phyloP scores from a whole-genome alignment of 345 rosid species.

The Sonneratia caseolaris region DNA sequence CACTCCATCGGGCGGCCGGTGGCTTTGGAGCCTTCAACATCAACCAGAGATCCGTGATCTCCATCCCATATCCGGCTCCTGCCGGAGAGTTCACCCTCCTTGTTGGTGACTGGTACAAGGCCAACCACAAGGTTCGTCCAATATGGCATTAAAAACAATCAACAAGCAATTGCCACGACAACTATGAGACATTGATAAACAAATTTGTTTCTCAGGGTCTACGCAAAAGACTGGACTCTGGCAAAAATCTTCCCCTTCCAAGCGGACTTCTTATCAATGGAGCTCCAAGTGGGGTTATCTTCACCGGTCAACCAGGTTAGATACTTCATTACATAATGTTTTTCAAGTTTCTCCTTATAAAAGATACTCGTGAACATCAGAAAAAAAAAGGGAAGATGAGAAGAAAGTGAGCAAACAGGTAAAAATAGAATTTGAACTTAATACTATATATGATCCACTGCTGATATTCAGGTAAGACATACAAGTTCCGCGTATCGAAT shows the following conservation, averaged over 20 bases:
- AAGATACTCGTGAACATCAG: no score
- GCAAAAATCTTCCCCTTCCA: constrained; percentile 38
- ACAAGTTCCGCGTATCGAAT: constrained; percentile 78
- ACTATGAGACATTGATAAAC: no score
- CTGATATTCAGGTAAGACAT: constrained; percentile 53
- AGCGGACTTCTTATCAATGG: constrained; percentile 78
- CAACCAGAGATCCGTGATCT: constrained; percentile 22
- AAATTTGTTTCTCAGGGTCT: constrained; percentile 28
- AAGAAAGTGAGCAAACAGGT: no score
- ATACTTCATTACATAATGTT: no score
- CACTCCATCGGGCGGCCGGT: constrained; percentile 61
- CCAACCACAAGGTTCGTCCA: constrained; percentile 38
- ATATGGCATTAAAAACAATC: no score
- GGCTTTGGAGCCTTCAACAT: constrained; percentile 44
- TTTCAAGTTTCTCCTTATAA: no score
- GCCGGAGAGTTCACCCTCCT: constrained; percentile 28
- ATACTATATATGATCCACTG: neutral
- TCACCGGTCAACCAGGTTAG: constrained; percentile 51
- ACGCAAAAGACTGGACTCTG: constrained; percentile 34
- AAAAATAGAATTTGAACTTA: no score
- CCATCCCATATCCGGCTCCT: constrained; percentile 37
- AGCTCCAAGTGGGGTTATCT: constrained; percentile 15
- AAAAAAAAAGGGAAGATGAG: no score
- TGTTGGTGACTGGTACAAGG: constrained; percentile 36
- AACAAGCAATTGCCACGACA: no score